Base-by-base conservation (phyloP, 1,139 yeast genomes). In the Taiozyma sp. region DNA sequence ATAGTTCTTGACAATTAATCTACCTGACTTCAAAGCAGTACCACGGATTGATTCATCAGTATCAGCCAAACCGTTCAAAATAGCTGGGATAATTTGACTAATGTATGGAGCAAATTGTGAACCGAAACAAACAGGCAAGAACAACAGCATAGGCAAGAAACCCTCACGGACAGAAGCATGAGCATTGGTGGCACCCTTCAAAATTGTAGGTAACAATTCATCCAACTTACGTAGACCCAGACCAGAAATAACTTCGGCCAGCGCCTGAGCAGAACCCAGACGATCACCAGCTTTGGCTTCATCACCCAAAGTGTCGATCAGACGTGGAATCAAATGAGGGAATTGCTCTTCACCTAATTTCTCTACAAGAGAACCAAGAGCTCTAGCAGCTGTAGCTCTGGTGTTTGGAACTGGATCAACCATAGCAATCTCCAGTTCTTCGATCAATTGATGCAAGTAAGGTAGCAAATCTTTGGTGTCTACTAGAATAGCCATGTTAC, bases 361-460 rank as follows among this genome's bases (percentile, higher is more conserved):
- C 68, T 93, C 98, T 48, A 93, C 97, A 59, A 95, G 76, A 0
- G 97, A 91, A 58, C 99, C 99, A 52, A 95, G 75, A 0, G 99
- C 99, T 71, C 97, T 84, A 28, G 97, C 93, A 28, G 98, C 99
- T 38, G 97, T 95, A 2, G 98, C 95, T 68, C 99, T 83, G 0
- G 99, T 93, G 44, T 87, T 89, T 39, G 99, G 97, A 48, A 95
- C 99, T 1, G 99, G 99, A 64, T 95, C 99, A 51, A 95, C 97
- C 96, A 95, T 92, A 2, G 98, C 96, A 44, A 80, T 76, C 67
- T 93, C 97, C 54, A 95, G 80, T 62, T 91, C 97, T 14, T 81
- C 78, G 45, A 92, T 86, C 61, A 95, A 75, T 47, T 83, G 80
- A 28, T 82, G 79, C 62, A 95, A 75, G 69, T 95, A 93, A 29